A percentile compares a stretch with the other conserved stretches of the same genome.
Evolutionary conservation across 129 eudicot species (phyloP).

Genomic region (Helianthus annuus): HanXRQr2.0-SUNRISE NC_035446.2:134505711-134506210

Average conservation of each 20-base stretch:
- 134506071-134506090: background rate
- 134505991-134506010: too few species aligned
- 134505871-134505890: background rate
- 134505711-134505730: conserved; percentile 7
- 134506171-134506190: conserved; percentile 29
- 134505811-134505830: conserved; percentile 32
- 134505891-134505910: background rate
- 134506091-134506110: background rate
- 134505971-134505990: too few species aligned
- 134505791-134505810: conserved; percentile 22
- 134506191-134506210: conserved; percentile 13
- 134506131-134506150: background rate
- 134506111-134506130: background rate
- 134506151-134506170: conserved; percentile 21
- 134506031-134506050: too few species aligned
- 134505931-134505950: too few species aligned
- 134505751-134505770: conserved; percentile 39
- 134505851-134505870: background rate
- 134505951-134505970: too few species aligned
- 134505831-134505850: conserved; percentile 34
- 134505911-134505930: too few species aligned
- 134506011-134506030: too few species aligned
- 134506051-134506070: background rate
- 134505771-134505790: conserved; percentile 36
- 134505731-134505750: conserved; percentile 32